phyloP scores from a whole-genome alignment of 441 rosid genomes.

The Populus tomentosa region DNA sequence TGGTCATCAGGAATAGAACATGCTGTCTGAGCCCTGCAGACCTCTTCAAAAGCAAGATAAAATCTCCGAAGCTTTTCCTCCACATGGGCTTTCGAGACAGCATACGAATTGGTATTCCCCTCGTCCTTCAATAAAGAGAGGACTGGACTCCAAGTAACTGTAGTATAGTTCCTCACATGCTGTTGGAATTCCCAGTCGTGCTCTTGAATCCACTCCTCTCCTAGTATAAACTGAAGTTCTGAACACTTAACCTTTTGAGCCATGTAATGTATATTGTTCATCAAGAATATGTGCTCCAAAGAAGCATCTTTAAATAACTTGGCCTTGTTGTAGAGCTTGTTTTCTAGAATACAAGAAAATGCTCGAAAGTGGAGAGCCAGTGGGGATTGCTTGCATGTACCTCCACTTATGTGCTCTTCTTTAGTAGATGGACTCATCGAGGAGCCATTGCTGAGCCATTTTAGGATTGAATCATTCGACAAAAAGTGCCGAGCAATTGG shows the following conservation, averaged over 20 bases:
- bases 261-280: conserved; percentile 8
- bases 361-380: too few relatives aligned
- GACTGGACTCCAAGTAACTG: conserved; percentile 68
- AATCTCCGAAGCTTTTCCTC: conserved; percentile 64
- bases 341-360: too few relatives aligned
- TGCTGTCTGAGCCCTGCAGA: conserved; percentile 66
- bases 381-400: too few relatives aligned
- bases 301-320: conserved; percentile 59
- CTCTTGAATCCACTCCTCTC: conserved; percentile 57
- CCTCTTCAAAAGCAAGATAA: conserved; percentile 67
- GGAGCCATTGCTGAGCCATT: conserved; percentile 14
- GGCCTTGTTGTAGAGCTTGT: conserved; percentile 59
- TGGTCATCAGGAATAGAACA: conserved; percentile 60
- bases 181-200: conserved; percentile 13
- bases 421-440: too few relatives aligned
- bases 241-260: background rate
- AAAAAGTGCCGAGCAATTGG: conserved; percentile 45
- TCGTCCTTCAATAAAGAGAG: conserved; percentile 63
- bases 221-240: conserved; percentile 21
- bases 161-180: conserved; percentile 62
- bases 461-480: conserved; percentile 55
- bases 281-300: conserved; percentile 38
- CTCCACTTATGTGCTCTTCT: too few relatives aligned
- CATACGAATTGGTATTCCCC: conserved; percentile 24
- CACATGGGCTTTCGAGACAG: conserved; percentile 33